phyloP scores from a whole-genome alignment of 352 stramenopile genomes.

The Phytophthora constricta region DNA sequence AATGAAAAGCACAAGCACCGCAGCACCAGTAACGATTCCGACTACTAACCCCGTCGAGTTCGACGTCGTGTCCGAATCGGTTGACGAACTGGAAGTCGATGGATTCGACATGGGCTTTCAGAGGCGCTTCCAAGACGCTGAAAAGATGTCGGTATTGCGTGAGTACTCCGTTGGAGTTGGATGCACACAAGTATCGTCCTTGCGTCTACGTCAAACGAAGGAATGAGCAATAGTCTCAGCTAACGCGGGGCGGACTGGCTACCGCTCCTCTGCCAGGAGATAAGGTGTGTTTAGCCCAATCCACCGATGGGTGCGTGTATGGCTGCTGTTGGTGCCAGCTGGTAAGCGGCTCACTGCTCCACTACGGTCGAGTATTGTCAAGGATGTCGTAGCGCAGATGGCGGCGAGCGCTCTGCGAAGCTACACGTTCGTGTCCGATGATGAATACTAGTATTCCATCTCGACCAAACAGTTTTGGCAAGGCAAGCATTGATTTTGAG shows the following conservation, averaged over 20 bases:
- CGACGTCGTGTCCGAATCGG: constrained; percentile 3
- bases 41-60: constrained; percentile 24
- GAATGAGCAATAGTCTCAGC: neutral
- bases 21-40: constrained; percentile 12
- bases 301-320: neutral
- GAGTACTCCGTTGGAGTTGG: constrained; percentile 9
- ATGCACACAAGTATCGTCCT: neutral
- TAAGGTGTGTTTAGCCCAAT: neutral
- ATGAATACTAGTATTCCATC: too few relatives aligned
- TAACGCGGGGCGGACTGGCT: neutral
- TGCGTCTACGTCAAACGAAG: neutral
- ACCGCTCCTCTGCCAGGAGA: neutral
- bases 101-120: neutral
- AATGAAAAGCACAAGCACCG: constrained; percentile 15
- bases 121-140: too few relatives aligned
- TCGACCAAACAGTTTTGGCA: too few relatives aligned
- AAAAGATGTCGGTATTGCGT: too few relatives aligned
- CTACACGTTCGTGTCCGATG: too few relatives aligned
- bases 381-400: neutral
- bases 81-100: neutral
- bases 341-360: neutral
- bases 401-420: neutral
- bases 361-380: neutral
- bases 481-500: too few relatives aligned
- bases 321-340: neutral